Conservation (phyloP, 257 asterid species). For the Solanum appendiculatum region DNA sequence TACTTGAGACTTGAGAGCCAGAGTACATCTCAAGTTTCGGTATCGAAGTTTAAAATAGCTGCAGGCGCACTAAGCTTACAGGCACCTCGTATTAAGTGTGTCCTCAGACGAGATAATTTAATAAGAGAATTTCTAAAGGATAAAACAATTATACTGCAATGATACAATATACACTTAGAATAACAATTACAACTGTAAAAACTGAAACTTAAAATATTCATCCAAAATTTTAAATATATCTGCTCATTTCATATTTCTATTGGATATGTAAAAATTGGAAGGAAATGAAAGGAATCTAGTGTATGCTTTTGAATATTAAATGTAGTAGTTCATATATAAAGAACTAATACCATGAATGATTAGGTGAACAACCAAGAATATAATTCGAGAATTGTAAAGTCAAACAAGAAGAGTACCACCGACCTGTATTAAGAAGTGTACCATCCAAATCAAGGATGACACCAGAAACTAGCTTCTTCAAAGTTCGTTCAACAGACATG, state of each 20-base stretch:
- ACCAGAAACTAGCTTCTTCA: constrained; percentile 53
- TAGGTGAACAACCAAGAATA: neutral
- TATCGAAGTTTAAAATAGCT: neutral
- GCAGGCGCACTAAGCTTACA: neutral
- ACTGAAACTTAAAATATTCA: no score
- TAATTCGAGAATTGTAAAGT: neutral
- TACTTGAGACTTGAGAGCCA: neutral
- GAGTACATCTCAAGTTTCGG: neutral
- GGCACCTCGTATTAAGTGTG: neutral
- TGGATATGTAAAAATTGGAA: neutral
- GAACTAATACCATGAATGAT: neutral
- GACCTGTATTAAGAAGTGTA: constrained; percentile 86
- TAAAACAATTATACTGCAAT: neutral
- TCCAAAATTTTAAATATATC: neutral
- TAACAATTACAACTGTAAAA: neutral
- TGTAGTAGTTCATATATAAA: neutral
- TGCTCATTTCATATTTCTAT: neutral
- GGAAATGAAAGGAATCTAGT: neutral
- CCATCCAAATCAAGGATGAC: constrained; percentile 96
- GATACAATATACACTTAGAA: neutral
- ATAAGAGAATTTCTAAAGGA: neutral
- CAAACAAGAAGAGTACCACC: constrained; percentile 3
- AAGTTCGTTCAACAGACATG: constrained; percentile 31
- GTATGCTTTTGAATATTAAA: neutral
- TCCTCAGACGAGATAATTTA: neutral